Percentiles rank a stretch among this genome's conserved stretches.
phyloP scores from a whole-genome alignment of 495 filamentous ascomycete species.

The Echria macrotheca region DNA sequence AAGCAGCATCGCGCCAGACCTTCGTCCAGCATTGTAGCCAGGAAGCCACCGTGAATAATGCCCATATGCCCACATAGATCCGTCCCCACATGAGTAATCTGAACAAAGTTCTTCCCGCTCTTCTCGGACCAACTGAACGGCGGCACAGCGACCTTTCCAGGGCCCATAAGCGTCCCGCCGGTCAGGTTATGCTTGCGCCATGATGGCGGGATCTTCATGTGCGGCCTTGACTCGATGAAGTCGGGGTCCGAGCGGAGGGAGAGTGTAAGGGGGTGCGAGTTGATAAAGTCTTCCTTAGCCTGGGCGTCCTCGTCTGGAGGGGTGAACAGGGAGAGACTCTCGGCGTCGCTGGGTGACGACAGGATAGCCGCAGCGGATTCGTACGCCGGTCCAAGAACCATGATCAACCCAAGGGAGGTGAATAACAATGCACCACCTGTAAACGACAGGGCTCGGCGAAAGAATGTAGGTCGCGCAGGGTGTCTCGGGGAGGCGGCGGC shows the following conservation, averaged over 20 bases:
- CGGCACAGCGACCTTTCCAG: slow-evolving; percentile 73
- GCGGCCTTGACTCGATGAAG: slow-evolving; percentile 74
- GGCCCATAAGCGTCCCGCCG: slow-evolving; percentile 70
- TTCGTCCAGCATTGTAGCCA: slow-evolving; percentile 91
- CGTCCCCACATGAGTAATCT: slow-evolving; percentile 72
- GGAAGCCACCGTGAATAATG: slow-evolving; percentile 83
- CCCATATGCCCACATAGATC: slow-evolving; percentile 89
- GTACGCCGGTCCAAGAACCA: slow-evolving; percentile 46
- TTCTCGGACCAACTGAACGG: slow-evolving; percentile 70
- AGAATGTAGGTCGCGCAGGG: slow-evolving; percentile 8
- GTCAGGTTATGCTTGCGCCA: slow-evolving; percentile 72
- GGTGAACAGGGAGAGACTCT: slow-evolving; percentile 62
- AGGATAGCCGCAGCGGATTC: slow-evolving; percentile 41
- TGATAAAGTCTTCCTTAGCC: slow-evolving; percentile 66
- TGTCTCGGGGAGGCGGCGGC: neutral
- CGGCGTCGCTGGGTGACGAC: slow-evolving; percentile 59
- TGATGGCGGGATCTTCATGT: slow-evolving; percentile 70
- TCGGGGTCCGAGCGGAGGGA: slow-evolving; percentile 61
- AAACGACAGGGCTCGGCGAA: slow-evolving; percentile 27
- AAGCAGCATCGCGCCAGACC: slow-evolving; percentile 89
- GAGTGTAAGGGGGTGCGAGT: slow-evolving; percentile 63
- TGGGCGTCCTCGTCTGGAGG: slow-evolving; percentile 55
- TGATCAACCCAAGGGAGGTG: slow-evolving; percentile 47
- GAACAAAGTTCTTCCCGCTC: slow-evolving; percentile 64
- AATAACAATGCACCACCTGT: slow-evolving; percentile 37